Conservation (phyloP, 2,329 filamentous ascomycete genomes). For the Venturia asperata region DNA sequence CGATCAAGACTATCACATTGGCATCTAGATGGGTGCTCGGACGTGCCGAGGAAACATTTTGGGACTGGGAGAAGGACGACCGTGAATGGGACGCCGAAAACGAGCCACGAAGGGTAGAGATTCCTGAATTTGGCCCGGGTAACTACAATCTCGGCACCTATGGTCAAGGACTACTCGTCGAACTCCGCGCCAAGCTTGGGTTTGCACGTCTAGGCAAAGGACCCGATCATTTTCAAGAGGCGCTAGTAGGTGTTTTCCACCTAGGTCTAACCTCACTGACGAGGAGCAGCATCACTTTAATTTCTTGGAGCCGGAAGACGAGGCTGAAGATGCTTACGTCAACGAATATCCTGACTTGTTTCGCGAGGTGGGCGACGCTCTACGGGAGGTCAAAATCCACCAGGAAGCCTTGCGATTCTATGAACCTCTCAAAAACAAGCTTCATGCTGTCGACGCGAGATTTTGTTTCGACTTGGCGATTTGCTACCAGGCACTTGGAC, state of each 20-base stretch:
- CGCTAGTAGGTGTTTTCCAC: conserved; percentile 50
- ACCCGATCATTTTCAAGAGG: conserved; percentile 58
- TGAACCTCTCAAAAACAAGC: conserved; percentile 39
- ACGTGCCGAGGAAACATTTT: conserved; percentile 64
- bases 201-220: conserved; percentile 70
- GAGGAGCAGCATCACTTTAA: conserved; percentile 46
- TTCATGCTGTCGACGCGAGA: conserved; percentile 42
- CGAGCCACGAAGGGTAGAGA: conserved; percentile 55
- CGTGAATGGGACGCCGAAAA: conserved; percentile 80
- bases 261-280: neutral
- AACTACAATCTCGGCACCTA: conserved; percentile 54
- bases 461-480: conserved; percentile 52
- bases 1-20: conserved; percentile 61
- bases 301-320: conserved; percentile 61
- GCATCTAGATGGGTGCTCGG: conserved; percentile 78
- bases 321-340: conserved; percentile 44
- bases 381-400: conserved; percentile 46
- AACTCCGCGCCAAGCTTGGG: conserved; percentile 77
- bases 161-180: conserved; percentile 66
- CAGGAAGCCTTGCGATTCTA: conserved; percentile 54
- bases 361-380: conserved; percentile 58
- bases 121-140: conserved; percentile 53
- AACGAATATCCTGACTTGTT: conserved; percentile 72
- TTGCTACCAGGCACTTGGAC: conserved; percentile 60
- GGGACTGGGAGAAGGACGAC: conserved; percentile 69